Conservation (phyloP, 192 early-diverging fungal genomes). For the Gigaspora rosea region DNA sequence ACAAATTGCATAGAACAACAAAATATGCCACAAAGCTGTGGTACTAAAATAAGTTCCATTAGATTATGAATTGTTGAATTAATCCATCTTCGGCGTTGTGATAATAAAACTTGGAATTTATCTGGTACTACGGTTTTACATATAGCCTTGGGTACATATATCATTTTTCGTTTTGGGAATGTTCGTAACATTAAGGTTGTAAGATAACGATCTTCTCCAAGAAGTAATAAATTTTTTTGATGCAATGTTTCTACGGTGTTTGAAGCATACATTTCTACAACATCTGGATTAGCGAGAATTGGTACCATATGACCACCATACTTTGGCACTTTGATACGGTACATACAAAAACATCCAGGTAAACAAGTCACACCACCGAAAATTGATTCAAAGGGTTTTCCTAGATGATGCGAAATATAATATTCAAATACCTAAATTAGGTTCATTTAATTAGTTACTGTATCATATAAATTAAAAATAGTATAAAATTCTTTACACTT, state of each 20-base stretch:
- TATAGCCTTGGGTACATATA: conserved; percentile 80
- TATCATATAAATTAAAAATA: too few relatives aligned
- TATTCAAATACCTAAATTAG: conserved; percentile 80
- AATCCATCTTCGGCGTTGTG: conserved; percentile 93
- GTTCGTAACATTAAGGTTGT: conserved; percentile 85
- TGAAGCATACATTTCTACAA: conserved; percentile 79
- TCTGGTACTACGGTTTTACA: conserved; percentile 89
- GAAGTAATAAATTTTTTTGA: conserved; percentile 81
- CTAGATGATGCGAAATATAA: conserved; percentile 95
- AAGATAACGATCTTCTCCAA: conserved; percentile 89
- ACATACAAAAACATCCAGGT: conserved; percentile 98
- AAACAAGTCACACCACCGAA: conserved; percentile 98
- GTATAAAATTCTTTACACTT: too few relatives aligned
- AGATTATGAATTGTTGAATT: conserved; percentile 94
- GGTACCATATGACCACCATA: conserved; percentile 72
- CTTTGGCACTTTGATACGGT: conserved; percentile 88
- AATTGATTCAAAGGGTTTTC: conserved; percentile 91
- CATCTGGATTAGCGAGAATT: conserved; percentile 83
- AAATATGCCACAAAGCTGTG: conserved; percentile 87
- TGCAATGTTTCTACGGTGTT: conserved; percentile 80
- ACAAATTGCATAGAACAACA: conserved; percentile 89
- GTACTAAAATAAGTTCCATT: conserved; percentile 81
- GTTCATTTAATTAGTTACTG: too few relatives aligned
- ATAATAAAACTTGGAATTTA: conserved; percentile 78
- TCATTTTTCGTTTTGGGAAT: conserved; percentile 84